Conservation (phyloP, 2,329 filamentous ascomycete species). For the Scedosporium apiospermum region DNA sequence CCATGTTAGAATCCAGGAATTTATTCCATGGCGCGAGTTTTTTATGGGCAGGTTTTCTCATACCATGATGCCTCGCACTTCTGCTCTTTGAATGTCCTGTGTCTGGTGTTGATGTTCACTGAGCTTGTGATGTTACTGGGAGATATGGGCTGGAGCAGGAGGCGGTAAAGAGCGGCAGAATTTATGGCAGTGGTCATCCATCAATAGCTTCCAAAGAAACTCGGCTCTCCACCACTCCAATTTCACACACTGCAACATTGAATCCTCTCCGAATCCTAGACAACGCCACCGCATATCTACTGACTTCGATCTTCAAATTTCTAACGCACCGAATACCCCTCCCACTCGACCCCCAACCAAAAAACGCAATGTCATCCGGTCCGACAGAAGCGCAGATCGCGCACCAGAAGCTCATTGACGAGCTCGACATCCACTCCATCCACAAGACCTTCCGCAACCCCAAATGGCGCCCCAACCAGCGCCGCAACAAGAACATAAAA, state of each 20-base stretch:
- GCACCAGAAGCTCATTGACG: constrained; percentile 78
- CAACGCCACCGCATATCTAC: no score
- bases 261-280: no score
- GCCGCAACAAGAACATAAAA: constrained; percentile 98
- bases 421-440: constrained; percentile 81
- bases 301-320: no score
- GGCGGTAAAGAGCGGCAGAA: constrained; percentile 11
- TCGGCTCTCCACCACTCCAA: background rate
- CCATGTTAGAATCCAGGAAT: background rate
- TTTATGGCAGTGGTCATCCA: background rate
- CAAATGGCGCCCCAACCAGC: constrained; percentile 83
- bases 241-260: background rate
- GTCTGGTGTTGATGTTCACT: background rate
- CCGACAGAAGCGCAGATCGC: constrained; percentile 66
- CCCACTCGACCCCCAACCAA: background rate
- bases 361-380: constrained; percentile 42
- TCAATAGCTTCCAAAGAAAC: background rate
- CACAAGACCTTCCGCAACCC: constrained; percentile 86
- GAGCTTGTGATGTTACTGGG: background rate
- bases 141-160: background rate
- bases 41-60: background rate
- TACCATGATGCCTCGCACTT: constrained; percentile 2
- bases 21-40: background rate
- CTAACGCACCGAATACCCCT: background rate
- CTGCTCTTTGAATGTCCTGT: background rate